These are phyloP conservation scores for Kodamaea neixiangensis DNA, from an alignment of 805 yeast genomes.

Conservation along the genomic window DNA sequence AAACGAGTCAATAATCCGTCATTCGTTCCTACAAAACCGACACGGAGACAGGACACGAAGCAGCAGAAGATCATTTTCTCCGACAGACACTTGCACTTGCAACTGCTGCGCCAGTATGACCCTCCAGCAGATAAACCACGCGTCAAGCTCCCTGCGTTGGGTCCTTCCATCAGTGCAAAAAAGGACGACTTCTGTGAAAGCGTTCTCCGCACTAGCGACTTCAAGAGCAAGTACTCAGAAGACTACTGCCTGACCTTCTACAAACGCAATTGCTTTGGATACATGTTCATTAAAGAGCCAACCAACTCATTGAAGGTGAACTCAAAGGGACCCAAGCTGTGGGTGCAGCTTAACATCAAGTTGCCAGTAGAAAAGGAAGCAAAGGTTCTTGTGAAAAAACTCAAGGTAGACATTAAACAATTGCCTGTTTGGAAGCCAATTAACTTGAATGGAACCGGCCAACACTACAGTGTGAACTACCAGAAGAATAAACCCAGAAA, in stretches of 20 bases:
- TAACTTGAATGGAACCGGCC: conserved; percentile 14
- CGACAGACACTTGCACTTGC: conserved; percentile 1
- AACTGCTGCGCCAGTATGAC: not conserved
- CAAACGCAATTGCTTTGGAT: conserved; percentile 33
- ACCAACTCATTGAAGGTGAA: conserved; percentile 30
- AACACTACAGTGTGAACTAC: not conserved
- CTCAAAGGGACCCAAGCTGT: conserved; percentile 23
- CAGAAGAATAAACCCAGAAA: conserved; percentile 7
- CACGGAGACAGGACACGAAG: not conserved
- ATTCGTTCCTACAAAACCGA: conserved; percentile 12
- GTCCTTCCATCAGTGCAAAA: not conserved
- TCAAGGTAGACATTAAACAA: conserved; percentile 28
- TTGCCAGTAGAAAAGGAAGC: conserved; percentile 13
- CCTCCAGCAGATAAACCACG: not conserved
- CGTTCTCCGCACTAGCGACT: conserved; percentile 8
- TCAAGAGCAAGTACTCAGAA: conserved; percentile 11
- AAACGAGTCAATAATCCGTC: conserved; percentile 19
- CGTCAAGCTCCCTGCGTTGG: not conserved
- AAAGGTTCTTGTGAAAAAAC: conserved; percentile 13
- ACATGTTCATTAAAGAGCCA: conserved; percentile 38
- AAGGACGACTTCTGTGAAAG: conserved; percentile 9
- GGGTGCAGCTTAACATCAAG: conserved; percentile 28
- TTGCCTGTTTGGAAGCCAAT: conserved; percentile 31
- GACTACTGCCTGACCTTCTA: conserved; percentile 34
- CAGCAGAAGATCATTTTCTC: conserved; percentile 3